Evolutionary conservation across 164 flowering plant genomes (phyloP), one percentile per base, ranked within the genome.

Genomic region (Chimonanthus salicifolius): DNA sequence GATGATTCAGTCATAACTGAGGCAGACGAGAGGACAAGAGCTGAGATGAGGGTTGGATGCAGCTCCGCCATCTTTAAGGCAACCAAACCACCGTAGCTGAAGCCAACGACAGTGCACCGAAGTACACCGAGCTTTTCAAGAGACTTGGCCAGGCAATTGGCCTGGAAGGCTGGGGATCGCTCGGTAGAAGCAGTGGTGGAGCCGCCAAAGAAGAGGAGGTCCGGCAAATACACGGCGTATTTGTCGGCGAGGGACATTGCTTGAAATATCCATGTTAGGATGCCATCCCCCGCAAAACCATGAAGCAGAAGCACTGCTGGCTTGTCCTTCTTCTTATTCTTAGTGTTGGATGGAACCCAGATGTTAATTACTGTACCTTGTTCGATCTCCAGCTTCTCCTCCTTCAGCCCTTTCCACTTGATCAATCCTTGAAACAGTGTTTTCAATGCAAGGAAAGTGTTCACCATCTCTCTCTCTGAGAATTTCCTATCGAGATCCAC

Each of bases 51-150:
- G 6, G 83, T 82, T 1, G 95, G 97, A 18, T 83, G 67, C 74
- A 76, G 45, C 80, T 87, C 88, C 2, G 90, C 92, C 82, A 92
- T 73, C 84, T 88, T 89, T 46, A 90, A 88, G 7, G 89, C 89
- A 69, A 92, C 95, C 87, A 90, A 86, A 2, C 97, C 97, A 3
- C 97, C 97, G 44, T 92, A 92, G 74, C 97, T 92, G 72, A 92
- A 90, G 68, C 97, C 97, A 0, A 92, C 91, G 47, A 86, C 69
- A 1, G 74, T 73, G 73, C 91, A 92, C 78, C 62, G 82, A 11
- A 87, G 86, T 7, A 90, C 85, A 5, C 94, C 91, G 2, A 92
- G 84, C 76, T 80, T 82, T 47, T 74, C 64, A 8, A 92, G 73
- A 11, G 85, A 91, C 65, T 76, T 81, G 0, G 74, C 88, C 80